phyloP scores from a whole-genome alignment of 1,139 yeast species.

The Komagataea norvegica region DNA sequence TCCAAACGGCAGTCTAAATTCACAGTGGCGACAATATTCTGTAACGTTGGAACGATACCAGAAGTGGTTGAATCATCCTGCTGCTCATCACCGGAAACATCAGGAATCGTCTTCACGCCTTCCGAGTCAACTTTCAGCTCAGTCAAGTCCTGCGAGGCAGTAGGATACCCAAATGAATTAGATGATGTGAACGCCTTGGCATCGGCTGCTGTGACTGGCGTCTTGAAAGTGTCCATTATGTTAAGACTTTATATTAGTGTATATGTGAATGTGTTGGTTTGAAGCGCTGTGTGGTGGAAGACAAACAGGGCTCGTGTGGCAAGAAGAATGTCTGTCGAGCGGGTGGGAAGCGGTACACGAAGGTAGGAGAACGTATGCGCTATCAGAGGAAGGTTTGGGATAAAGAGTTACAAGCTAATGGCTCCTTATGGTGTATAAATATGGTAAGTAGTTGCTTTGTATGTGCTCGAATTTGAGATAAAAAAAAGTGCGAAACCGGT shows the following conservation, averaged over 20 bases:
- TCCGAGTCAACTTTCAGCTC: conserved; percentile 17
- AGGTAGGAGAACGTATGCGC: conserved; percentile 2
- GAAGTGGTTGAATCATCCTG: conserved; percentile 72
- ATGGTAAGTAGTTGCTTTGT: background rate
- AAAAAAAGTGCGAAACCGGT: conserved; percentile 18
- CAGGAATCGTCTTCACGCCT: conserved; percentile 9
- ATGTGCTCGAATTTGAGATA: background rate
- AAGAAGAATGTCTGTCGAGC: too few relatives aligned
- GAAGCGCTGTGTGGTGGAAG: background rate
- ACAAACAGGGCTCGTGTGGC: too few relatives aligned
- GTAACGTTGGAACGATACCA: conserved; percentile 94
- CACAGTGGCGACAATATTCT: conserved; percentile 96
- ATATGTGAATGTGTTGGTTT: too few relatives aligned
- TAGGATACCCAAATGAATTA: conserved; percentile 25
- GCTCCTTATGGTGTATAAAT: conserved; percentile 10
- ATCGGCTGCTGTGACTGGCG: conserved; percentile 27
- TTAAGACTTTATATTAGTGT: background rate
- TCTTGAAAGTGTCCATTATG: conserved; percentile 25
- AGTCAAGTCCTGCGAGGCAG: conserved; percentile 24
- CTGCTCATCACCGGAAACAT: conserved; percentile 4
- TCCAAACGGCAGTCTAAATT: conserved; percentile 94
- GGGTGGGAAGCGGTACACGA: conserved; percentile 1
- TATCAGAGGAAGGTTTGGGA: background rate
- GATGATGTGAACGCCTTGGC: conserved; percentile 26
- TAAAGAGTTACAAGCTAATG: conserved; percentile 14